Evolutionary conservation across 2,329 filamentous ascomycete species (phyloP).

Genomic region (Thielaviopsis euricoi): DNA sequence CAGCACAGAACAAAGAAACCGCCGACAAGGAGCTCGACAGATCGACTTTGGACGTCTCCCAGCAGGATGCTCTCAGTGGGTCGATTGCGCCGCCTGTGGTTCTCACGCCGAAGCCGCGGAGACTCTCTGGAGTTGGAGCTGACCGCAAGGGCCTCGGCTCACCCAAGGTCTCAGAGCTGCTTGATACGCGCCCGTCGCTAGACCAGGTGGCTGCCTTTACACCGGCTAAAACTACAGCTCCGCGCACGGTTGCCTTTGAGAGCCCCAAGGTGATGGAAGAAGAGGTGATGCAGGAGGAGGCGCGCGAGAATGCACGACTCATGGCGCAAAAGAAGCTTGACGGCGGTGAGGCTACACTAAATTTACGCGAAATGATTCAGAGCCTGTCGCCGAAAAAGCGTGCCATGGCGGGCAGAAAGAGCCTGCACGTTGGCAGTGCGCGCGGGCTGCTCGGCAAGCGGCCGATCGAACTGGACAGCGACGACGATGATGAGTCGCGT

Average conservation of each 20-base stretch:
- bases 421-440: conserved; percentile 58
- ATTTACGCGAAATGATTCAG: conserved; percentile 61
- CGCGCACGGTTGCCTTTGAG: conserved; percentile 42
- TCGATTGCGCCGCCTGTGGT: conserved; percentile 45
- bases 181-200: conserved; percentile 56
- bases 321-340: conserved; percentile 37
- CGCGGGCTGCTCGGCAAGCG: conserved; percentile 59
- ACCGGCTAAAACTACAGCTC: conserved; percentile 20
- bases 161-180: conserved; percentile 52
- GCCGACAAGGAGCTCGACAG: neutral
- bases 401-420: conserved; percentile 50
- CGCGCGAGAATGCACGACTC: conserved; percentile 40
- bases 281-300: conserved; percentile 41
- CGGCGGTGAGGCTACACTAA: conserved; percentile 42
- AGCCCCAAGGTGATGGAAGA: conserved; percentile 45
- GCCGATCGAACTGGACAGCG: conserved; percentile 51
- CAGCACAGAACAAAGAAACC: too few species aligned
- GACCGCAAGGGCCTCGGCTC: conserved; percentile 60
- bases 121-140: conserved; percentile 50
- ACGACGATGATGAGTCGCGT: conserved; percentile 41
- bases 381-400: conserved; percentile 64
- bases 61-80: conserved; percentile 35
- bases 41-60: conserved; percentile 26
- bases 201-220: conserved; percentile 29
- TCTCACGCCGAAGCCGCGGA: conserved; percentile 36